Conservation (phyloP, 2,329 filamentous ascomycete genomes). For the Ascochyta clinopodiicola region DNA sequence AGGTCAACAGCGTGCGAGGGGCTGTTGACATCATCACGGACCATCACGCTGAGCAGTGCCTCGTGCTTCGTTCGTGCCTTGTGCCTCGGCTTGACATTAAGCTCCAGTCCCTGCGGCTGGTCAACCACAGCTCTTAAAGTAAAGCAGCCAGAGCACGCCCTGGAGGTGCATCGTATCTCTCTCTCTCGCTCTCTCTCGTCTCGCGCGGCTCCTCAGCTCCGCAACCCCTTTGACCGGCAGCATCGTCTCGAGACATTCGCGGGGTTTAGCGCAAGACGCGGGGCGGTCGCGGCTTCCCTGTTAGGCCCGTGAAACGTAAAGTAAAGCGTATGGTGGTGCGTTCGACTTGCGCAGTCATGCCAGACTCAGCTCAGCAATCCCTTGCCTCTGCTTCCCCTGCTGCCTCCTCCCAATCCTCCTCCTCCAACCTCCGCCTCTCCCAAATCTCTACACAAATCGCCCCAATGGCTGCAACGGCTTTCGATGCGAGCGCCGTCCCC, state of each 20-base stretch:
- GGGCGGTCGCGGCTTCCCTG: conserved; percentile 23
- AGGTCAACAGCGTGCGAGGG: conserved; percentile 1
- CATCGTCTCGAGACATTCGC: conserved; percentile 24
- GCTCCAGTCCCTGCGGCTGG: conserved; percentile 12
- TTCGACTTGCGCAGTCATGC: conserved; percentile 28
- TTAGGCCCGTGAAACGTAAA: conserved; percentile 35
- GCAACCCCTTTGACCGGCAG: conserved; percentile 25
- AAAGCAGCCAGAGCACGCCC: conserved; percentile 19
- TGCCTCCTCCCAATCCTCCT: conserved; percentile 5
- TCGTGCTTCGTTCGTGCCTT: conserved; percentile 28
- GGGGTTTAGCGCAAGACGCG: conserved; percentile 33
- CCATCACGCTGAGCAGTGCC: conserved; percentile 1
- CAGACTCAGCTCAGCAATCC: conserved; percentile 27
- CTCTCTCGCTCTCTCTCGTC: conserved; percentile 6
- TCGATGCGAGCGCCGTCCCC: conserved; percentile 78
- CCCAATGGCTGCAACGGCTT: conserved; percentile 67
- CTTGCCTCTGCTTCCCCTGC: conserved; percentile 15
- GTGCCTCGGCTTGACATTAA: conserved; percentile 37
- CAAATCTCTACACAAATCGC: conserved; percentile 75
- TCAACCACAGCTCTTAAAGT: conserved; percentile 23
- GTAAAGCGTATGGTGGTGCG: conserved; percentile 23
- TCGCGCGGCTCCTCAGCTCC: conserved; percentile 24
- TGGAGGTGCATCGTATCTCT: conserved; percentile 4
- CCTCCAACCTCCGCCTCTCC: conserved; percentile 52
- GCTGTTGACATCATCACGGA: conserved; percentile 30